A percentile compares a stretch with the other conserved stretches of the same genome.
Conservation (phyloP, 148 eudicot genomes). For the Nepenthes mirabilis region DNA sequence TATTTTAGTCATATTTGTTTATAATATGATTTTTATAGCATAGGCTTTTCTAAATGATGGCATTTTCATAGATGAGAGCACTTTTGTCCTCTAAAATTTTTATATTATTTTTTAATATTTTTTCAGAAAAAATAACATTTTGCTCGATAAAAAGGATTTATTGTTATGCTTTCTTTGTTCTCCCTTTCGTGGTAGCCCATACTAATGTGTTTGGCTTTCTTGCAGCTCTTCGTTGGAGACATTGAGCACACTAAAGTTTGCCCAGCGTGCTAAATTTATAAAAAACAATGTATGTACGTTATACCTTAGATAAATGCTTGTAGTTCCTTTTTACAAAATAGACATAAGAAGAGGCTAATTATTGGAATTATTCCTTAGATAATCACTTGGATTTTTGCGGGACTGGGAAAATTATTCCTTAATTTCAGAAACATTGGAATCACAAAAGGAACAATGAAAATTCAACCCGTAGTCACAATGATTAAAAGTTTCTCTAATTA, state of each 20-base stretch:
- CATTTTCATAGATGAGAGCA: no score
- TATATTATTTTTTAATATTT: no score
- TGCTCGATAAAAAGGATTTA: no score
- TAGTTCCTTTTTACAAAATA: neutral
- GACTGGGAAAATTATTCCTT: neutral
- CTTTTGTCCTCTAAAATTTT: neutral
- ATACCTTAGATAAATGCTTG: neutral
- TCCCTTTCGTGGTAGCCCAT: neutral
- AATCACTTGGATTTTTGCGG: neutral
- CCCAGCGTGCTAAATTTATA: slow-evolving; percentile 96
- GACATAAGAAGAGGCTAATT: neutral
- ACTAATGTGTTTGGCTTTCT: slow-evolving; percentile 2
- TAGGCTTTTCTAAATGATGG: no score
- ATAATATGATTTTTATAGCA: no score
- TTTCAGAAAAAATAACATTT: no score
- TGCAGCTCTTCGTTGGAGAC: slow-evolving; percentile 95
- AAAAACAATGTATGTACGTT: slow-evolving; percentile 73
- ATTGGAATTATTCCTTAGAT: no score
- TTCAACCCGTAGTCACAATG: neutral
- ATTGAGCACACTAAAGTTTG: slow-evolving; percentile 89
- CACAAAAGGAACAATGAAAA: neutral
- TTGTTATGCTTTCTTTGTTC: no score
- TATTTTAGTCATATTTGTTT: no score
- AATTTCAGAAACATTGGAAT: neutral
- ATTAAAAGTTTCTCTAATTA: neutral